A percentile compares a stretch with the other conserved stretches of the same genome.
Evolutionary conservation across 768 basidiomycete genomes (phyloP).

Genomic region (Russula sp.): DNA sequence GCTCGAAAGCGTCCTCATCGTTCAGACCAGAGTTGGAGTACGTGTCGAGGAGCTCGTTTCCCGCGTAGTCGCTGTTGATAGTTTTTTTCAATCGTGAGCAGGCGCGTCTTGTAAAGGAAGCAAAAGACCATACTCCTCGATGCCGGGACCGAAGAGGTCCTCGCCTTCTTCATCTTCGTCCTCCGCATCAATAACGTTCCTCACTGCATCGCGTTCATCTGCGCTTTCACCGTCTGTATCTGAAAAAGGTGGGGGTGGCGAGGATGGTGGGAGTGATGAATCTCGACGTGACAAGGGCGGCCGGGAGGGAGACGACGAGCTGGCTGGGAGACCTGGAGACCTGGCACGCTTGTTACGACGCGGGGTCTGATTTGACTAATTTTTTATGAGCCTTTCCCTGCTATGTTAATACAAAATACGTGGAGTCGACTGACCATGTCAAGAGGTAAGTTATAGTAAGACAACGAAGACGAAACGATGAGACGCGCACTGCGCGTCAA

Average conservation of each 20-base stretch:
- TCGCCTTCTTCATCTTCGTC: slow-evolving; percentile 86
- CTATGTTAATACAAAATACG: too few species aligned
- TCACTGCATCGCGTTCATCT: slow-evolving; percentile 61
- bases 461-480: too few species aligned
- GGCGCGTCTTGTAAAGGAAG: background rate
- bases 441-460: background rate
- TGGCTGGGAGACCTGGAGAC: slow-evolving; percentile 19
- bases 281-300: slow-evolving; percentile 41
- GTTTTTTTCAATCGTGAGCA: background rate
- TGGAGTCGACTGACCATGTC: background rate
- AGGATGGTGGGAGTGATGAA: slow-evolving; percentile 65
- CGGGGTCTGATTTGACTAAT: slow-evolving; percentile 19
- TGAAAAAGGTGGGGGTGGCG: slow-evolving; percentile 74
- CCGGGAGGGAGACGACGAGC: slow-evolving; percentile 38
- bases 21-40: slow-evolving; percentile 87
- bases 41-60: slow-evolving; percentile 71
- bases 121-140: slow-evolving; percentile 51
- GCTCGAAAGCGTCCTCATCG: slow-evolving; percentile 66
- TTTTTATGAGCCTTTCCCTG: background rate
- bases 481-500: slow-evolving; percentile 14
- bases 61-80: slow-evolving; percentile 67
- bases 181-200: slow-evolving; percentile 57
- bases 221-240: slow-evolving; percentile 74
- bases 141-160: slow-evolving; percentile 81
- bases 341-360: slow-evolving; percentile 22